Base-by-base conservation (phyloP, 2,329 filamentous ascomycete genomes). In the Penicillium vulpinum region DNA sequence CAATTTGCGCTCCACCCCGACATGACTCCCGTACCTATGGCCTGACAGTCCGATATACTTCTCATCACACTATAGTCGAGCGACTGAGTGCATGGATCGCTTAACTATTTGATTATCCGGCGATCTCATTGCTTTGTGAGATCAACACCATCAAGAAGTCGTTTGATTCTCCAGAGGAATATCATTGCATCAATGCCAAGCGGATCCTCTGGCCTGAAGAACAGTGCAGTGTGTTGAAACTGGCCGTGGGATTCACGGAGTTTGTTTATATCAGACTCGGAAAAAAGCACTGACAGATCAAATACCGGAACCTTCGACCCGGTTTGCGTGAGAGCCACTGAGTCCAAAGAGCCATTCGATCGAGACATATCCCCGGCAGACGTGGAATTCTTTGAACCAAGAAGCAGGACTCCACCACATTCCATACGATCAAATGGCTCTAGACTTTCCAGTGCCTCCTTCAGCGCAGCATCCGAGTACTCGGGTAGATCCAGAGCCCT, bases 81-180 rank as follows among this genome's bases (percentile, higher is more conserved):
- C 6, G 4, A 21, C 5, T n/a, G 11, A 33, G 8, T 16, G 4
- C 5, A 6, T 24, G n/a, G 7, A 9, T 45, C 7, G 0, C 4
- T 21, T 22, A 22, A 28, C 26, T 18, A 9, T 45, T 8, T 9
- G 22, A 24, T 15, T 22, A 33, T 40, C 5, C 13, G 11, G 28
- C 10, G 15, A 15, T 9, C 29, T 50, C 24, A 38, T 28, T 9
- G 4, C 40, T 11, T n/a, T 31, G 13, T 5, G 13, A 24, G 13
- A 10, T 55, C 56, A 21, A n/a, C 15, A 18, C 26, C 16, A 15
- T 54, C 58, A 26, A 75, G 31, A 33, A 68, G 73, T 0, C 67
- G 68, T 56, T 76, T 70, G 11, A 78, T 58, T 54, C 70, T 76
- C 76, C 76, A 78, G 22, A 78, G 54, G 0, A 65, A 65, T 58